Evolutionary conservation across 768 basidiomycete species (phyloP), one percentile per base, ranked within the genome.

Genomic region (Auricularia sp.): DNA sequence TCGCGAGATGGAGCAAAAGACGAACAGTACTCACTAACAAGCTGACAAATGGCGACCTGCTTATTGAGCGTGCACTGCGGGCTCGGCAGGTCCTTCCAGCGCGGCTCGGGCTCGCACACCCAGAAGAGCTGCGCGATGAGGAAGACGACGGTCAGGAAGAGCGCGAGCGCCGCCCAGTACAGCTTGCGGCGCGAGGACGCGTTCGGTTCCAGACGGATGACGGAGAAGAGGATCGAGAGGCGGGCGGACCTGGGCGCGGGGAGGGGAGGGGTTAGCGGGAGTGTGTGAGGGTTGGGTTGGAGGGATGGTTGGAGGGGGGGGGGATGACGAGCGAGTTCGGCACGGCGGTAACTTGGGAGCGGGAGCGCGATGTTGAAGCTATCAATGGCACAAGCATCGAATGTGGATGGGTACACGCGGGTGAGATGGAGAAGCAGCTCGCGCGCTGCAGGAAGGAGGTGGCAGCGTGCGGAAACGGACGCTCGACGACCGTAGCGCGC

Each of bases 161-260:
- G 59, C 14, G 13, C 65, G 56, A 59, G 24, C 29, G 71, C 69
- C 1, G 69, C 65, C 62, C 68, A 67, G 45, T 39, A 61, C 13
- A 72, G 54, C 18, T 65, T 61, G 33, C 34, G 39, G 3, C 63
- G 64, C 58, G 56, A 67, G n/a, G 62, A n/a, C 11, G 68, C 65
- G 61, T 76, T 75, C 1, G 80, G 79, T 63, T 81, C 80, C 68
- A 84, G 77, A 44, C 83, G 81, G 63, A 83, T 79, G 66, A 85
- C 77, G 5, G 82, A 83, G 72, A 81, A 82, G 6, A 85, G 72
- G 54, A 83, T 83, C 33, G 82, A 79, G n/a, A 82, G 72, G 21
- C 83, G 78, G 2, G 83, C 74, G 44, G 73, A 76, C 80, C 81
- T 81, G 39, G 0, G 29, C 2, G 29, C 2, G 44, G 18, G 44